Evolutionary conservation across 495 filamentous ascomycete species (phyloP).

Genomic region (Daldinia decipiens): DNA sequence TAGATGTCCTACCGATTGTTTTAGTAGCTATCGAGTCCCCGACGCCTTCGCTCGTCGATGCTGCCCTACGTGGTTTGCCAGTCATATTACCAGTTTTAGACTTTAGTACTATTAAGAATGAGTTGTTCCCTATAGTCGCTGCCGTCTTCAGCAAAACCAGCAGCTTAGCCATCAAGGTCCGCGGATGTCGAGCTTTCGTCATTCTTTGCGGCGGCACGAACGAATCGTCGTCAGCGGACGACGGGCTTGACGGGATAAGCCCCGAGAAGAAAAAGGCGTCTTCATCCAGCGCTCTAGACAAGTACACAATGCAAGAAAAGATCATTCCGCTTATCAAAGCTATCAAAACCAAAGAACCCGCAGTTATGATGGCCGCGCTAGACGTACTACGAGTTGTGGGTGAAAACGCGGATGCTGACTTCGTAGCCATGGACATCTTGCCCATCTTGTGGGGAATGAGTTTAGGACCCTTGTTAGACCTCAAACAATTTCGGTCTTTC

Average conservation of each 20-base stretch:
- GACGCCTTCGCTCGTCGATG: conserved; percentile 88
- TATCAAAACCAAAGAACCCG: conserved; percentile 97
- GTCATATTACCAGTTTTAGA: conserved; percentile 83
- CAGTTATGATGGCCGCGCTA: conserved; percentile 94
- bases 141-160: conserved; percentile 89
- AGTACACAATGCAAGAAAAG: conserved; percentile 97
- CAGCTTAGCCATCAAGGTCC: conserved; percentile 92
- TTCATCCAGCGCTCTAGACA: conserved; percentile 83
- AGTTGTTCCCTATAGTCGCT: conserved; percentile 91
- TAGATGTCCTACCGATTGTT: conserved; percentile 88
- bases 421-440: conserved; percentile 88
- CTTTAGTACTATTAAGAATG: conserved; percentile 94
- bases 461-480: conserved; percentile 85
- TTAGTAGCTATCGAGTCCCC: conserved; percentile 83
- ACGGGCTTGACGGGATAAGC: conserved; percentile 76
- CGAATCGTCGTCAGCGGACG: conserved; percentile 59
- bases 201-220: conserved; percentile 83
- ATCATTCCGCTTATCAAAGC: conserved; percentile 87
- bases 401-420: conserved; percentile 85
- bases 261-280: conserved; percentile 64
- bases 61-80: conserved; percentile 77
- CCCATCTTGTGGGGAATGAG: conserved; percentile 92
- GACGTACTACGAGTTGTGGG: conserved; percentile 86
- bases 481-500: conserved; percentile 86
- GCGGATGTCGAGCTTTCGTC: conserved; percentile 87